A percentile compares a stretch with the other conserved stretches of the same genome.
Evolutionary conservation across 768 basidiomycete genomes (phyloP).

Genomic region (Boletus barrowsii): DNA sequence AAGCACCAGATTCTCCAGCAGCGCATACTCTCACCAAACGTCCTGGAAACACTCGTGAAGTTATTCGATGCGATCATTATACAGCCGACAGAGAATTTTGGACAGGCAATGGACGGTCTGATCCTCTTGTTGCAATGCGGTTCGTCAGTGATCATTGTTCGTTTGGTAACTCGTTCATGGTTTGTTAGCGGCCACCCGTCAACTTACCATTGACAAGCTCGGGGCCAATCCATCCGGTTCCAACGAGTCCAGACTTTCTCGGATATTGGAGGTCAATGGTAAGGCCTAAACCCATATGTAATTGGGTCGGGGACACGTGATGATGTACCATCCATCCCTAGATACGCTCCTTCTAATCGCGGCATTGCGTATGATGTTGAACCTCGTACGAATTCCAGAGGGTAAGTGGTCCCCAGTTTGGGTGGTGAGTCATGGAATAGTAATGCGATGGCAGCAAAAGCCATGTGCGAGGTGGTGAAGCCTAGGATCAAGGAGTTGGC

Average conservation of each 20-base stretch:
- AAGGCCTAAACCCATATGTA: background rate
- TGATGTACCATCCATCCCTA: too few species aligned
- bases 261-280: conserved; percentile 15
- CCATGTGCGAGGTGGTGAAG: conserved; percentile 5
- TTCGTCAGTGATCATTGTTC: background rate
- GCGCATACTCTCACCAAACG: conserved; percentile 11
- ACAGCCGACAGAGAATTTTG: conserved; percentile 4
- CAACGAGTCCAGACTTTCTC: conserved; percentile 7
- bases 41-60: conserved; percentile 9
- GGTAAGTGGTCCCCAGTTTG: conserved; percentile 3
- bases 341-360: conserved; percentile 15
- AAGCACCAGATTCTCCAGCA: conserved; percentile 12
- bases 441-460: background rate
- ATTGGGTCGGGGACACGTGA: conserved; percentile 1
- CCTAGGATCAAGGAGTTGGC: conserved; percentile 16
- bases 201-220: conserved; percentile 8
- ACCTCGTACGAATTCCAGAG: conserved; percentile 15
- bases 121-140: conserved; percentile 16
- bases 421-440: too few species aligned
- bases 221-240: background rate
- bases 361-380: conserved; percentile 17
- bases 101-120: conserved; percentile 24
- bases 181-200: conserved; percentile 8
- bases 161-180: background rate
- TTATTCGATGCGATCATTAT: conserved; percentile 13